Evolutionary conservation across 2,329 filamentous ascomycete species (phyloP), one percentile per base, ranked within the genome.

Genomic region (Aspergillus tanneri): DNA sequence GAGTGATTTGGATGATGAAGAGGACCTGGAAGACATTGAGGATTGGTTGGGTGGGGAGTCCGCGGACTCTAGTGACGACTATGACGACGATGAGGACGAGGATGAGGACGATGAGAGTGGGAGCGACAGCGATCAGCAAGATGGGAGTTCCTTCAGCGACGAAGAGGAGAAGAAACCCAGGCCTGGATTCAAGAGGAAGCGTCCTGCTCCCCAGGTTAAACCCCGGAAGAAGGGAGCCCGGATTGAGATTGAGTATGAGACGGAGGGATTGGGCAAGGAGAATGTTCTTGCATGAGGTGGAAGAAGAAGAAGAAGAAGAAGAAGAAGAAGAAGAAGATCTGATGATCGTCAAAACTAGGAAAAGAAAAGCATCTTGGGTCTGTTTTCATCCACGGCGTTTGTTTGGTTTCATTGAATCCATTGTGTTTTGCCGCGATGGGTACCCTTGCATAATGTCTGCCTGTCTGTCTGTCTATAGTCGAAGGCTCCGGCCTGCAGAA

Each of bases 1-100:
- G 49, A 92, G 88, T 64, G 93, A 96, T 68, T 74, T 95, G 47
- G 91, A 91, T 46, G 91, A 91, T 38, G 90, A 81, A 52, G 80
- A 80, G 44, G 87, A 90, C 64, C 81, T 97, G 42, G 89, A 96
- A 70, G 92, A 97, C 67, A 96, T 97, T 45, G 88, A 97, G 70
- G 92, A 97, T 65, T 97, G 92, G 92, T 77, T 96, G 41, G 90
- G 86, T 59, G 89, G 84, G 52, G 87, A 80, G 49, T 82, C 79
- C 50, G 77, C 71, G 1, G 77, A 77, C 42, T 76, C 75, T 28
- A 73, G 69, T 46, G 71, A 70, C 24, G 65, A 70, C 28, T 72
- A 72, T 24, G 73, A 73, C 4, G 72, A 73, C 3, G 73, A 73
- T n/a, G 73, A 83, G 12, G 74, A 73, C 5, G 79, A 79, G 4